Percentiles rank a stretch among this genome's conserved stretches.
These are phyloP conservation scores for Trichoderma atroviride DNA, from an alignment of 2,329 filamentous ascomycete genomes.

Conservation along the genomic window DNA sequence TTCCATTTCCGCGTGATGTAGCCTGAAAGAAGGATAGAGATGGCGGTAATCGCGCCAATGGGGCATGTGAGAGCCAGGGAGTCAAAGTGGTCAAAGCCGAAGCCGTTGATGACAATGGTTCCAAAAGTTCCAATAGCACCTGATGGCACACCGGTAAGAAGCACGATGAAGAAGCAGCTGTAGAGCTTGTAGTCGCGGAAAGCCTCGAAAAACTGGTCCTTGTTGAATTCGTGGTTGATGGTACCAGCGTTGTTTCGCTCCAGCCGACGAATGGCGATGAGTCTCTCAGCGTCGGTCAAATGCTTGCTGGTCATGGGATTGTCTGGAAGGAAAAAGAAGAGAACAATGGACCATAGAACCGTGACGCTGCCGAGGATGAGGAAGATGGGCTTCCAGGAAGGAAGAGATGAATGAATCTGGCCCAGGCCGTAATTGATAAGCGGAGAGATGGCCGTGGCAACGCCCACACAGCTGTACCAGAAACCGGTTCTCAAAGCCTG, in stretches of 20 bases:
- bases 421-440: conserved; percentile 17
- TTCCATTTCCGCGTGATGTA: conserved; percentile 10
- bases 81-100: conserved; percentile 9
- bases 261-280: not conserved
- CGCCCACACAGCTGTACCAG: conserved; percentile 14
- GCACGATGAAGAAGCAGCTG: conserved; percentile 10
- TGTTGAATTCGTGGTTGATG: conserved; percentile 13
- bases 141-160: conserved; percentile 7
- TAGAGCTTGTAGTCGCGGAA: conserved; percentile 16
- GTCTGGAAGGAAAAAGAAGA: conserved; percentile 8
- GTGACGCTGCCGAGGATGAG: not conserved
- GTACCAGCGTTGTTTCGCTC: conserved; percentile 8
- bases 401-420: conserved; percentile 1
- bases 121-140: conserved; percentile 14
- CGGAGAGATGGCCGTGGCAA: conserved; percentile 10
- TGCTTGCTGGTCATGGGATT: conserved; percentile 5
- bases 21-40: not conserved
- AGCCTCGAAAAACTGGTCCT: conserved; percentile 7
- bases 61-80: conserved; percentile 5
- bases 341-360: not conserved
- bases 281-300: not conserved
- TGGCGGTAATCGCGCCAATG: conserved; percentile 12
- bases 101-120: conserved; percentile 2
- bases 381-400: conserved; percentile 15
- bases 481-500: conserved; percentile 2